Conservation (phyloP, 129 eudicot species). For the Tanacetum coccineum region DNA sequence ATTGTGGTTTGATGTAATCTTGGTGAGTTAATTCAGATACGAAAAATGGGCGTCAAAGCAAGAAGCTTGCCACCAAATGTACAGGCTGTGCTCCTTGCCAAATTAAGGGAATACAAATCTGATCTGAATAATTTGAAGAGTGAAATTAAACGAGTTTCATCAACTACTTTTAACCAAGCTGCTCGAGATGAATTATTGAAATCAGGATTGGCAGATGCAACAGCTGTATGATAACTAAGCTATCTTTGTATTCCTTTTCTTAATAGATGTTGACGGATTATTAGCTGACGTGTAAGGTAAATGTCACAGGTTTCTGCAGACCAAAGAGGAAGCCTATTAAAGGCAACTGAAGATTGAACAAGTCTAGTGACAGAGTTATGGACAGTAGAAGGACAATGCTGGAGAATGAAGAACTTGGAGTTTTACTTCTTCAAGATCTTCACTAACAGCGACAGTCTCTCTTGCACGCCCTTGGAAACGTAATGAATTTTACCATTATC, state of each 20-base stretch:
- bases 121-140: conserved; percentile 67
- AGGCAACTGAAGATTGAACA: conserved; percentile 56
- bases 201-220: conserved; percentile 60
- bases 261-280: background rate
- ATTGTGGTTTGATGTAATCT: background rate
- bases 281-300: background rate
- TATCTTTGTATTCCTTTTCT: background rate
- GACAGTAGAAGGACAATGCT: conserved; percentile 67
- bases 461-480: conserved; percentile 58
- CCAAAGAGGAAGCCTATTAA: conserved; percentile 54
- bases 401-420: conserved; percentile 72
- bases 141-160: conserved; percentile 51
- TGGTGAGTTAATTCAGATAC: conserved; percentile 41
- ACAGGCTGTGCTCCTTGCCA: conserved; percentile 65
- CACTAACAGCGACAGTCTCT: conserved; percentile 66
- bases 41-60: conserved; percentile 74
- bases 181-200: conserved; percentile 68
- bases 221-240: conserved; percentile 37
- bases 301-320: conserved; percentile 49
- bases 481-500: conserved; percentile 11
- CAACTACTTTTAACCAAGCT: conserved; percentile 60
- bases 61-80: conserved; percentile 71
- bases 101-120: conserved; percentile 68
- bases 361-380: conserved; percentile 59
- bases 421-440: conserved; percentile 63